Conservation (phyloP, 371 early-diverging fungal species). For the Coemansia linderi region DNA sequence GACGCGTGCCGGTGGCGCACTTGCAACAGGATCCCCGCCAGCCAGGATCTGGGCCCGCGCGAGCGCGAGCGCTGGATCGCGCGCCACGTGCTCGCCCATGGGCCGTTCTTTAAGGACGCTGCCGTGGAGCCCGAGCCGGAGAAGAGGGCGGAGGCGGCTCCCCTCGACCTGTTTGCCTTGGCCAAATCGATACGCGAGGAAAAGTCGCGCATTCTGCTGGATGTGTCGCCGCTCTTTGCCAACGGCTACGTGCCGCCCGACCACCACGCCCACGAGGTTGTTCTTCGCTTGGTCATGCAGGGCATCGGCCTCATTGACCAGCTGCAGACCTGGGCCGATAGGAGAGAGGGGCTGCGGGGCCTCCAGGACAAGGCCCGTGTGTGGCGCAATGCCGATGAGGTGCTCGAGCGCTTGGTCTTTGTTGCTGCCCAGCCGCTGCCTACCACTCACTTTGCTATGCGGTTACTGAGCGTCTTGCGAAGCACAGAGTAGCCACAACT, state of each 20-base stretch:
- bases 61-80: slow-evolving; percentile 17
- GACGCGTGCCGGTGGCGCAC: slow-evolving; percentile 46
- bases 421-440: slow-evolving; percentile 22
- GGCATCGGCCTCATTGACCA: slow-evolving; percentile 49
- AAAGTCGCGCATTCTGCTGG: slow-evolving; percentile 3
- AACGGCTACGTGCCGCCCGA: slow-evolving; percentile 8
- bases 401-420: slow-evolving; percentile 41
- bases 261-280: slow-evolving; percentile 22
- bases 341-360: slow-evolving; percentile 27
- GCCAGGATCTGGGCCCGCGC: neutral
- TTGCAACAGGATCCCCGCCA: slow-evolving; percentile 45
- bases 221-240: slow-evolving; percentile 18
- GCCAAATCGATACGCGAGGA: slow-evolving; percentile 6
- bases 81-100: slow-evolving; percentile 41
- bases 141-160: neutral
- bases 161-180: slow-evolving; percentile 3
- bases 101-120: slow-evolving; percentile 24
- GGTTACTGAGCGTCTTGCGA: slow-evolving; percentile 24
- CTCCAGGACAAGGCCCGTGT: slow-evolving; percentile 28
- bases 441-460: slow-evolving; percentile 23
- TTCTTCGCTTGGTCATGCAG: slow-evolving; percentile 33
- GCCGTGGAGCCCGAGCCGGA: neutral
- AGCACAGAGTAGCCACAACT: neutral
- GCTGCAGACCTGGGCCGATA: slow-evolving; percentile 47
- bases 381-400: slow-evolving; percentile 39